Conservation (phyloP, 331 rosid species). For the Stylosanthes scabra region DNA sequence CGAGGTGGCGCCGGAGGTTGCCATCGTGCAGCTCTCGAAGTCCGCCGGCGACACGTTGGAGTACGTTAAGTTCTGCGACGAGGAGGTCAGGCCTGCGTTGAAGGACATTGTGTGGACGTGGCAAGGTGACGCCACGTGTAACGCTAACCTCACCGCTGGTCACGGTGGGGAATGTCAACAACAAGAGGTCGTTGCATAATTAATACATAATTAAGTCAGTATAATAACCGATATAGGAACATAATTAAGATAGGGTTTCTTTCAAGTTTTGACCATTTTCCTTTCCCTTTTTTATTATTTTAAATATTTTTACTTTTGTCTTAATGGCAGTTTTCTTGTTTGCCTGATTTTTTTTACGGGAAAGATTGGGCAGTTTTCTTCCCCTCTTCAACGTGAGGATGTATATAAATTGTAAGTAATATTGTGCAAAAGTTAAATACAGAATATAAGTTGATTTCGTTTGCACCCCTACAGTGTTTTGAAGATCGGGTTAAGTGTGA, state of each 20-base stretch:
- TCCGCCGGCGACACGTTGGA: constrained; percentile 85
- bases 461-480: background rate
- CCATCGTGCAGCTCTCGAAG: constrained; percentile 72
- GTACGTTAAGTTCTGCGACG: constrained; percentile 69
- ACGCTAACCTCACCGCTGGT: background rate
- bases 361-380: background rate
- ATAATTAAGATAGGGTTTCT: background rate
- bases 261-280: background rate
- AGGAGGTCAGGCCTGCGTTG: constrained; percentile 75
- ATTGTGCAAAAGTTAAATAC: background rate
- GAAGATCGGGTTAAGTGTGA: no score
- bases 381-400: background rate
- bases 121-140: constrained; percentile 67
- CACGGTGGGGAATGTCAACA: constrained; percentile 25
- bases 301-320: background rate
- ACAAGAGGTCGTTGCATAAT: background rate
- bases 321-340: background rate
- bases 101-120: constrained; percentile 94
- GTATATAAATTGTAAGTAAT: constrained; percentile 24
- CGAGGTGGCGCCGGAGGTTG: constrained; percentile 75
- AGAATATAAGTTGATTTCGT: background rate
- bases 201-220: background rate
- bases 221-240: background rate
- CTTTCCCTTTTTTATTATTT: background rate
- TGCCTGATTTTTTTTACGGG: background rate